These are phyloP conservation scores for Neurospora sp. DNA, from an alignment of 495 filamentous ascomycete species.

Conservation along the genomic window DNA sequence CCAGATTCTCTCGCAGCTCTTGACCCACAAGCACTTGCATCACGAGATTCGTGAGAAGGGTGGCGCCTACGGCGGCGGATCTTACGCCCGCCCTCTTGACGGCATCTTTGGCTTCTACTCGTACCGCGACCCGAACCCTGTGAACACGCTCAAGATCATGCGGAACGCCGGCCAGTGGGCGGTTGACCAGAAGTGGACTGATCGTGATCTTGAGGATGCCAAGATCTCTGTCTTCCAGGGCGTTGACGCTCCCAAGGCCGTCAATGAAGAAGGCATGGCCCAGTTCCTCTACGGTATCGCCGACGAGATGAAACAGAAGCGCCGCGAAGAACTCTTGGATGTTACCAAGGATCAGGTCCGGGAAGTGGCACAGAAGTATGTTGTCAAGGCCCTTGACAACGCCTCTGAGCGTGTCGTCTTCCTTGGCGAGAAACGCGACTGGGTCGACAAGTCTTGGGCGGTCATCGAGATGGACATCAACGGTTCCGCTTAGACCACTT, in stretches of 20 bases:
- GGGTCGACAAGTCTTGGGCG: constrained; percentile 49
- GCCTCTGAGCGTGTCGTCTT: constrained; percentile 51
- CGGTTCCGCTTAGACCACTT: constrained; percentile 17
- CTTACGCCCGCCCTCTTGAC: constrained; percentile 66
- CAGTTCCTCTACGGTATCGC: constrained; percentile 78
- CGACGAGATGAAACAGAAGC: constrained; percentile 79
- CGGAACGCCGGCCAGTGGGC: constrained; percentile 75
- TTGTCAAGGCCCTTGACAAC: constrained; percentile 57
- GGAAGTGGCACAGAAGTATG: constrained; percentile 67
- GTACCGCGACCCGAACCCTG: constrained; percentile 93
- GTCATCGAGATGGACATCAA: constrained; percentile 43
- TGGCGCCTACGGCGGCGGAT: constrained; percentile 88
- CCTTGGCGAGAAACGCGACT: constrained; percentile 76
- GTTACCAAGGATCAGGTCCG: constrained; percentile 74
- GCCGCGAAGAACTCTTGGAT: constrained; percentile 78
- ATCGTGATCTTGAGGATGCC: constrained; percentile 85
- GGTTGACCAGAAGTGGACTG: constrained; percentile 71
- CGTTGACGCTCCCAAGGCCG: constrained; percentile 84
- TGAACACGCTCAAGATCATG: constrained; percentile 81
- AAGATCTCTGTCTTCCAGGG: constrained; percentile 90
- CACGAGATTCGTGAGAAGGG: constrained; percentile 98
- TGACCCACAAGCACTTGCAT: constrained; percentile 96
- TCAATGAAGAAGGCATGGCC: constrained; percentile 79
- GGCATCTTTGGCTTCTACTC: constrained; percentile 91
- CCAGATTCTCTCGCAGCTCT: constrained; percentile 78